Conservation (phyloP, 179 eudicot species). For the Beta macrorhiza region DNA sequence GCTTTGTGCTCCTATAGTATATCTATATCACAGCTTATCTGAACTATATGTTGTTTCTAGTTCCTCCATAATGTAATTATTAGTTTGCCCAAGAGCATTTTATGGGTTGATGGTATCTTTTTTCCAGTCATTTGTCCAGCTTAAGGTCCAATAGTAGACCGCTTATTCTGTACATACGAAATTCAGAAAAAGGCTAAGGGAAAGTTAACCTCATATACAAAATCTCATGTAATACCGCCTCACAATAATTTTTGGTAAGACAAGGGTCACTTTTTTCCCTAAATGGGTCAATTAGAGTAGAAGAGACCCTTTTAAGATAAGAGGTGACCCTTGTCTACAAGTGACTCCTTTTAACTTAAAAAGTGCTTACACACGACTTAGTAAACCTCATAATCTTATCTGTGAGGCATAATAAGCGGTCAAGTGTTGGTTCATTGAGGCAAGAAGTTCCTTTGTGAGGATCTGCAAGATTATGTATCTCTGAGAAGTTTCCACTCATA, state of each 20-base stretch:
- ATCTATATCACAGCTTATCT: not conserved
- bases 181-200: not conserved
- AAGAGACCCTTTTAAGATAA: no score
- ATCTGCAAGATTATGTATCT: not conserved
- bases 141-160: not conserved
- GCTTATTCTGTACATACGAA: not conserved
- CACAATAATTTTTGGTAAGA: no score
- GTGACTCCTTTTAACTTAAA: no score
- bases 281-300: no score
- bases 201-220: not conserved
- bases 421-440: not conserved
- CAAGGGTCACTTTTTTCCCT: no score
- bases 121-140: slow-evolving; percentile 9
- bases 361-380: no score
- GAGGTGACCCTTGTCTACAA: no score
- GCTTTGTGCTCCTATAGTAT: not conserved
- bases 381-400: no score
- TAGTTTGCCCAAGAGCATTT: not conserved
- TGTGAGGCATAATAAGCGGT: not conserved
- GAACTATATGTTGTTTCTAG: not conserved
- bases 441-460: not conserved
- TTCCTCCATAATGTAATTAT: not conserved
- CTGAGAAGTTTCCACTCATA: not conserved
- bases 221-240: no score
- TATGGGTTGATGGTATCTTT: not conserved